Percentiles rank a stretch among this genome's conserved stretches.
Evolutionary conservation across 495 filamentous ascomycete genomes (phyloP).

Genomic region (Trichocladium antarcticum): DNA sequence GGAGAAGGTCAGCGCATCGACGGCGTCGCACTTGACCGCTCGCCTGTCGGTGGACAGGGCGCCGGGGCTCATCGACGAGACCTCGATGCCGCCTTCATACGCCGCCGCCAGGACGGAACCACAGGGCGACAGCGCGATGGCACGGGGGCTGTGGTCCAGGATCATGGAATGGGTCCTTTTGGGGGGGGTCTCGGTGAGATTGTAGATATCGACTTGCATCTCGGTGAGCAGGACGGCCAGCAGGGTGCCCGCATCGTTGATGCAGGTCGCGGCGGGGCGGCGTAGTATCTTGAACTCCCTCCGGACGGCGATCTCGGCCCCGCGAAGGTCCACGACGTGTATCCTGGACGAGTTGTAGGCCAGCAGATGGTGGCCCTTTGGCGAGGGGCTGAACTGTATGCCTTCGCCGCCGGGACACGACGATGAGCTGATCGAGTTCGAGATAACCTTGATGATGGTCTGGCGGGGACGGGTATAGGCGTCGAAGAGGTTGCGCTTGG

Average conservation of each 20-base stretch:
- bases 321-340: conserved; percentile 59
- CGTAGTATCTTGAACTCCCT: conserved; percentile 71
- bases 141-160: conserved; percentile 62
- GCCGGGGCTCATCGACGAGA: conserved; percentile 58
- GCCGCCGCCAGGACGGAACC: conserved; percentile 77
- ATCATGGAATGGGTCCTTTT: conserved; percentile 57
- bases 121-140: conserved; percentile 68
- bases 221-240: conserved; percentile 72
- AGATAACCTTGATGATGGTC: conserved; percentile 67
- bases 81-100: conserved; percentile 77
- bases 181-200: conserved; percentile 49
- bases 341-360: conserved; percentile 82
- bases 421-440: conserved; percentile 70
- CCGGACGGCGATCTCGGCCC: conserved; percentile 47
- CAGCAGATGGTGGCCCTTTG: conserved; percentile 58
- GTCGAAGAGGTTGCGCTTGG: conserved; percentile 71
- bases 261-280: conserved; percentile 65
- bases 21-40: conserved; percentile 68
- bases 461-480: conserved; percentile 58
- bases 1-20: conserved; percentile 73
- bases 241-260: conserved; percentile 64
- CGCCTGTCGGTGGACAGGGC: conserved; percentile 57
- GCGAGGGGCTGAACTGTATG: conserved; percentile 71
- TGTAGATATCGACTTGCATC: conserved; percentile 73
- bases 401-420: conserved; percentile 75